A percentile compares a stretch with the other conserved stretches of the same genome.
phyloP scores from a whole-genome alignment of 208 protist species.

The Leishmania arabica region DNA sequence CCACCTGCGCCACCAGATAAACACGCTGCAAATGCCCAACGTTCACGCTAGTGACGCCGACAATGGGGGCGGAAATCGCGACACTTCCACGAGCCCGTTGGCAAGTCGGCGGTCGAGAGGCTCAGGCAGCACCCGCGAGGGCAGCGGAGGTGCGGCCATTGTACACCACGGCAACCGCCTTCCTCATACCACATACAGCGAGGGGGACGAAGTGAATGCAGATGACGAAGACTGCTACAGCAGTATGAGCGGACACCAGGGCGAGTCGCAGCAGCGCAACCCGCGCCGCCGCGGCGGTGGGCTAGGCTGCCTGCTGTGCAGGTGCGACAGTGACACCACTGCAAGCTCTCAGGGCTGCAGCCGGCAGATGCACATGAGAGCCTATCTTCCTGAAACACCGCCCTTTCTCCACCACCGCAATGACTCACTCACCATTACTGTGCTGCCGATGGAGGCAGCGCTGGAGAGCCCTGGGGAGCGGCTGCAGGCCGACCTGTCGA shows the following conservation, averaged over 20 bases:
- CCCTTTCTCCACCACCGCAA: neutral
- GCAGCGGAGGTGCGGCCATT: neutral
- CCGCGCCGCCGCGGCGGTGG: neutral
- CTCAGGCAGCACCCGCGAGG: neutral
- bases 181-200: neutral
- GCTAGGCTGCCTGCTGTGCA: conserved; percentile 16
- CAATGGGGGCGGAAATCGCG: neutral
- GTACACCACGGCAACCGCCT: neutral
- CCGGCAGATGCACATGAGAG: neutral
- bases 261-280: neutral
- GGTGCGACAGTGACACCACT: conserved; percentile 9
- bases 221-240: neutral
- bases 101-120: neutral
- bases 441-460: conserved; percentile 31
- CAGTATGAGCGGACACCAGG: neutral
- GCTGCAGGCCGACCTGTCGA: conserved; percentile 26
- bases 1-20: no score
- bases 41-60: neutral
- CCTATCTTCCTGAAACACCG: neutral
- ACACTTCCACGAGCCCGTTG: neutral
- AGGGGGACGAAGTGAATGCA: neutral
- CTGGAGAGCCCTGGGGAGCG: conserved; percentile 32
- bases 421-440: conserved; percentile 3
- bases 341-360: conserved; percentile 6
- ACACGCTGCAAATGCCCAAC: neutral